Conservation (phyloP, 805 yeast species). For the Candida pseudofarinosa region DNA sequence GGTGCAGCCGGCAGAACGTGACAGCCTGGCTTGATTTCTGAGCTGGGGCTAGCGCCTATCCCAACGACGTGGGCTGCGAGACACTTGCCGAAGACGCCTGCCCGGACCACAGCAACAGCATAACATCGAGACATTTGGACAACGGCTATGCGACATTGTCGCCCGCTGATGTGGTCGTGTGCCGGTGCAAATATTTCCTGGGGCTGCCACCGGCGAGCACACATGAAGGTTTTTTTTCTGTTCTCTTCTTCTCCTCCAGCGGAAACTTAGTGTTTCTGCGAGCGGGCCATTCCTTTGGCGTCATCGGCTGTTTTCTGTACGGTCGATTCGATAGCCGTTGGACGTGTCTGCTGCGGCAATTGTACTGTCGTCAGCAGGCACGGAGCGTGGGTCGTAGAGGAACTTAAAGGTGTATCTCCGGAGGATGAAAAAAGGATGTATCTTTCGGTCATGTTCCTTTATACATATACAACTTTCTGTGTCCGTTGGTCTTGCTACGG, state of each 20-base stretch:
- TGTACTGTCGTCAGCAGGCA: background rate
- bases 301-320: slow-evolving; percentile 12
- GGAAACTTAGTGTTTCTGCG: background rate
- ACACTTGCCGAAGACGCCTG: too few species aligned
- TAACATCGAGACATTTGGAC: too few species aligned
- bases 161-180: too few species aligned
- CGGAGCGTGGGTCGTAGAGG: slow-evolving; percentile 8
- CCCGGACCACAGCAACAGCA: too few species aligned
- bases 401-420: slow-evolving; percentile 49
- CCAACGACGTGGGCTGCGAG: too few species aligned
- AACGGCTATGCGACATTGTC: too few species aligned
- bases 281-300: slow-evolving; percentile 16
- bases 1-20: too few species aligned
- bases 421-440: slow-evolving; percentile 41
- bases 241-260: background rate
- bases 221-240: background rate
- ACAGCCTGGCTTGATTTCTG: too few species aligned
- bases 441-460: slow-evolving; percentile 52
- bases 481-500: too few species aligned
- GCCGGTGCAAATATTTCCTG: too few species aligned
- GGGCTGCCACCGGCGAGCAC: too few species aligned
- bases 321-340: slow-evolving; percentile 18
- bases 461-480: slow-evolving; percentile 21
- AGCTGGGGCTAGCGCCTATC: too few species aligned
- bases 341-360: slow-evolving; percentile 3